phyloP scores from a whole-genome alignment of 1,284 basidiomycete genomes.

The Megacollybia platyphylla region DNA sequence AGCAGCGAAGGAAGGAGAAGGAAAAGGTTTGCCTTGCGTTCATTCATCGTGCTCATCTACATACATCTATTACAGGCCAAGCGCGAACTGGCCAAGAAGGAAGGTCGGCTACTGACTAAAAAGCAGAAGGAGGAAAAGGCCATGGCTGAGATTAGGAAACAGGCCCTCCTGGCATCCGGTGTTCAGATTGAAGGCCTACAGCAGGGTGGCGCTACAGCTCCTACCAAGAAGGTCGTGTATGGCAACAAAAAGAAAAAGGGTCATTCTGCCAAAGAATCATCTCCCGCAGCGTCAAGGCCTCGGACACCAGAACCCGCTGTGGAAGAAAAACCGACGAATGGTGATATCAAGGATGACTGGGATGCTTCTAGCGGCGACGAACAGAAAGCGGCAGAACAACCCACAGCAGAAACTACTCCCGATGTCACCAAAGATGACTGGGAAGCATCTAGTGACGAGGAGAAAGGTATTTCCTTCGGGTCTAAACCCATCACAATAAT shows the following conservation, averaged over 20 bases:
- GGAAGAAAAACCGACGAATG: conserved; percentile 13
- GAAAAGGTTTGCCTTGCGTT: conserved; percentile 57
- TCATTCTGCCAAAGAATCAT: conserved; percentile 36
- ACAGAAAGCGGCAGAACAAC: conserved; percentile 23
- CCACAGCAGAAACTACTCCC: conserved; percentile 10
- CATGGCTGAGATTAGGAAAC: conserved; percentile 82
- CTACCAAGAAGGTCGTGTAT: conserved; percentile 65
- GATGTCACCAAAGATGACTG: conserved; percentile 65
- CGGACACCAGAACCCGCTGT: conserved; percentile 26
- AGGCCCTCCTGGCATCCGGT: conserved; percentile 84
- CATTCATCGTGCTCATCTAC: conserved; percentile 2
- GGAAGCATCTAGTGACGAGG: conserved; percentile 76
- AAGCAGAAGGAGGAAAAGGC: conserved; percentile 95
- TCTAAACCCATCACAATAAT: conserved; percentile 1
- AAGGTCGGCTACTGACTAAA: conserved; percentile 83
- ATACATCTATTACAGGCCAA: conserved; percentile 44
- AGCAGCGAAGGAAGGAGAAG: conserved; percentile 76
- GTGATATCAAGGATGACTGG: conserved; percentile 71
- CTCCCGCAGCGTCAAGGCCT: conserved; percentile 39
- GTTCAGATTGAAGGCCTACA: conserved; percentile 86
- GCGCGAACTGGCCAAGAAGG: conserved; percentile 77
- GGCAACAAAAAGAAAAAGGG: conserved; percentile 77
- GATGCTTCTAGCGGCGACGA: conserved; percentile 61
- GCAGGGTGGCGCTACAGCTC: conserved; percentile 32
- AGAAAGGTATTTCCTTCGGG: conserved; percentile 16